Conservation (phyloP, 768 basidiomycete genomes). For the Tephrocybe rancida region DNA sequence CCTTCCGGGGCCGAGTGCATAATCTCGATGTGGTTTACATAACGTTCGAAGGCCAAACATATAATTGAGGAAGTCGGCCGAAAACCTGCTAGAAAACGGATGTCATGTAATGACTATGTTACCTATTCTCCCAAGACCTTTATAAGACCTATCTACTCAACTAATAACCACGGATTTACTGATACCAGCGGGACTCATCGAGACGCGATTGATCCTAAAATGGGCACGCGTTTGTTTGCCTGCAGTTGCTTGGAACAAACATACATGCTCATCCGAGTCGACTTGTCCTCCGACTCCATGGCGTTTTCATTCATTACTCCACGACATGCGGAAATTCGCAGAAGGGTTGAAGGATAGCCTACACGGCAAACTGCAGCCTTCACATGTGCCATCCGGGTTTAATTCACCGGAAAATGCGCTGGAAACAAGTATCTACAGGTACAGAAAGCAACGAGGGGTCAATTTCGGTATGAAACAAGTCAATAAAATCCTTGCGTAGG, state of each 20-base stretch:
- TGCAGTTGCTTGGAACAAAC: too few relatives aligned
- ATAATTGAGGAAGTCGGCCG: too few relatives aligned
- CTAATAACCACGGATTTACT: too few relatives aligned
- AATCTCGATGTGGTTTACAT: too few relatives aligned
- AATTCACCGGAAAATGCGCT: background rate
- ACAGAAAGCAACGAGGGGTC: slow-evolving; percentile 78
- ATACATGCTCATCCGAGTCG: background rate
- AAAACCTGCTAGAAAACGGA: too few relatives aligned
- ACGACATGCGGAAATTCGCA: slow-evolving; percentile 2
- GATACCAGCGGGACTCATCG: too few relatives aligned
- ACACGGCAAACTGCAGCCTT: background rate
- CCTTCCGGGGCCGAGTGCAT: too few relatives aligned
- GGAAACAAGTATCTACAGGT: slow-evolving; percentile 38
- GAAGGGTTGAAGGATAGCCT: slow-evolving; percentile 6
- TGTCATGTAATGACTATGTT: too few relatives aligned
- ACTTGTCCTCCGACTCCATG: background rate
- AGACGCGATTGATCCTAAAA: too few relatives aligned
- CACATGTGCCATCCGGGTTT: background rate
- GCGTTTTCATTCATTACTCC: background rate
- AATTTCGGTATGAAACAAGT: slow-evolving; percentile 63
- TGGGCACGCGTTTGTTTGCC: background rate
- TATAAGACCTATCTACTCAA: too few relatives aligned
- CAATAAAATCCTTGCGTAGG: background rate
- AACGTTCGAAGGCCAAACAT: too few relatives aligned
- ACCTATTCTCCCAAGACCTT: too few relatives aligned